Evolutionary conservation across 78 protist genomes (phyloP), one percentile per base, ranked within the genome.

Genomic region (Acrasis kona): DNA sequence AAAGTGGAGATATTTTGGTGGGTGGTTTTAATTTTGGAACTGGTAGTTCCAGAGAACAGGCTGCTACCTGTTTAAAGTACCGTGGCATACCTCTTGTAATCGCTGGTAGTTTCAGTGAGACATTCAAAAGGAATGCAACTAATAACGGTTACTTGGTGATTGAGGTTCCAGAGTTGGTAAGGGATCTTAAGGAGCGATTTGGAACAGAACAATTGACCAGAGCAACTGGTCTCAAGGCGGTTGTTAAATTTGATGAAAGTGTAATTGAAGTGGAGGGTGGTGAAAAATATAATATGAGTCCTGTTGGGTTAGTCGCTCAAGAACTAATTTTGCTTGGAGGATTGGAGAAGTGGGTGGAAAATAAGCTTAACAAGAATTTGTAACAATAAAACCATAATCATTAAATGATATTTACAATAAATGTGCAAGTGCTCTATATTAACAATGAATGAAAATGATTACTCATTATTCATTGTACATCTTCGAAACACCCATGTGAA

Each of bases 1-100:
- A 10, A 27, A 42, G 31, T 19, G 87, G 84, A 0, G 85, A 73
- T 40, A 0, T 87, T 2, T 72, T 87, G 5, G 87, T 83, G 2
- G 78, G 73, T 3, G 91, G 91, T 2, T 82, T 68, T 76, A 87
- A 87, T 80, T 87, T 87, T 39, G 91, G 91, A 19, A 78, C 86
- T 0, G 91, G 91, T 35, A 12, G 57, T 8, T 77, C 84, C 2
- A 65, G 89, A 1, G 89, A 85, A 67, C 89, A 85, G 31, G 89
- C 89, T 19, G 89, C 85, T 9, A 85, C 89, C 1, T 42, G 74
- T 1, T 68, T 85, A n/a, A 81, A 75, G 38, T 57, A 70, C 12
- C 12, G 3, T 32, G 87, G 87, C 10, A 72, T 84, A 3, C 61
- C 30, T n/a, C 29, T 74, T 9, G 57, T 85, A 39, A 3, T 85